A percentile compares a stretch with the other conserved stretches of the same genome.
phyloP scores from a whole-genome alignment of 352 stramenopile genomes.

The Pythium angustatum region DNA sequence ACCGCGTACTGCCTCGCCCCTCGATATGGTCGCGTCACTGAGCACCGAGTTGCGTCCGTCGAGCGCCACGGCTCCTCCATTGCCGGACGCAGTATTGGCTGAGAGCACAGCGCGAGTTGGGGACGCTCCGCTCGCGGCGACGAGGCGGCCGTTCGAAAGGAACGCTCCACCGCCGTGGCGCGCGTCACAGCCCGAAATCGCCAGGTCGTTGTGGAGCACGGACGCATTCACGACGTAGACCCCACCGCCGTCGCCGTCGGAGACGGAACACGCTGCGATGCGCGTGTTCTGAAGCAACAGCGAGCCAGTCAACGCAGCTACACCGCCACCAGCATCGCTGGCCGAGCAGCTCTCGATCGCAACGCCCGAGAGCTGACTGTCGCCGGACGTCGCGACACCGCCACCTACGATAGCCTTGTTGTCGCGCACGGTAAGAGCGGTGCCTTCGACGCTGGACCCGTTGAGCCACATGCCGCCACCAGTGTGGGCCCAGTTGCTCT shows the following conservation, averaged over 20 bases:
- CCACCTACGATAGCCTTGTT: slow-evolving; percentile 16
- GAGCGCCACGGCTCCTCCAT: slow-evolving; percentile 15
- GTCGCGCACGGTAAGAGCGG: not conserved
- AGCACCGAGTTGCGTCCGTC: slow-evolving; percentile 7
- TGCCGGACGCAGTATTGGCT: not conserved
- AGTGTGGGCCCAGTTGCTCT: slow-evolving; percentile 8
- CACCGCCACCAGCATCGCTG: slow-evolving; percentile 12
- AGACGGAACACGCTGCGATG: not conserved
- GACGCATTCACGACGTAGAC: slow-evolving; percentile 15
- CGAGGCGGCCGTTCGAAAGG: not conserved
- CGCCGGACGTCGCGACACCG: not conserved
- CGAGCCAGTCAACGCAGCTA: slow-evolving; percentile 7
- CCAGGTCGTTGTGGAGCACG: slow-evolving; percentile 6
- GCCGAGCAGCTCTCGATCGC: slow-evolving; percentile 8
- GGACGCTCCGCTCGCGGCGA: not conserved
- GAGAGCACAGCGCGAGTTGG: not conserved
- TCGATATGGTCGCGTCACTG: slow-evolving; percentile 11
- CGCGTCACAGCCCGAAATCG: slow-evolving; percentile 2
- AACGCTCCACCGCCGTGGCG: slow-evolving; percentile 11
- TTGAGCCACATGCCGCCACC: slow-evolving; percentile 20
- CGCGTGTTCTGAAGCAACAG: slow-evolving; percentile 6
- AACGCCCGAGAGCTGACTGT: not conserved
- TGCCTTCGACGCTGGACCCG: not conserved
- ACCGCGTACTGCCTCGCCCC: not conserved
- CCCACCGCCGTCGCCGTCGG: slow-evolving; percentile 13